Conservation (phyloP, 2,329 filamentous ascomycete genomes). For the Arthrobotrys pseudoclavata region DNA sequence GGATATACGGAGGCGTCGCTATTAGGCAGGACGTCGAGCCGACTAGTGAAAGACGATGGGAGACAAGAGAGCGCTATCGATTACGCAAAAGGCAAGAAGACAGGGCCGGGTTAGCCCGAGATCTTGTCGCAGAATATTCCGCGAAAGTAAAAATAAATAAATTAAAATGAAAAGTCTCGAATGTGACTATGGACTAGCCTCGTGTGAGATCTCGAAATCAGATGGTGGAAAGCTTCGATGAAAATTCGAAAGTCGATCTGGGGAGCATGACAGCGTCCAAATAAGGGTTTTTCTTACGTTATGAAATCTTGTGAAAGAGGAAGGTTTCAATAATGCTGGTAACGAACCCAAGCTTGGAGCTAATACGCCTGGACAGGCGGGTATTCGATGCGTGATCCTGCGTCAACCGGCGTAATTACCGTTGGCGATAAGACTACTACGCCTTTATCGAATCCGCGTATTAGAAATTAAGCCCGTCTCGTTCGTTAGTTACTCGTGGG, state of each 20-base stretch:
- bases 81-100: slow-evolving; percentile 48
- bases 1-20: slow-evolving; percentile 33
- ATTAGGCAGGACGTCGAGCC: slow-evolving; percentile 53
- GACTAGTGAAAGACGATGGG: slow-evolving; percentile 37
- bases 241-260: slow-evolving; percentile 52
- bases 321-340: slow-evolving; percentile 42
- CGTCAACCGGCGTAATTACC: slow-evolving; percentile 32
- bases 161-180: slow-evolving; percentile 1
- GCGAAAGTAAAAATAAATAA: not conserved
- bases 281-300: slow-evolving; percentile 60
- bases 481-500: slow-evolving; percentile 28
- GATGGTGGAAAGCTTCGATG: slow-evolving; percentile 41
- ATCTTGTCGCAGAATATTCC: slow-evolving; percentile 14
- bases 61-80: slow-evolving; percentile 51
- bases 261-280: slow-evolving; percentile 56
- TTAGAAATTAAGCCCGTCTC: slow-evolving; percentile 51
- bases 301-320: slow-evolving; percentile 53
- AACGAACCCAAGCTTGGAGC: slow-evolving; percentile 26
- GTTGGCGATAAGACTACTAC: slow-evolving; percentile 13
- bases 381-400: slow-evolving; percentile 22
- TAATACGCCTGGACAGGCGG: slow-evolving; percentile 31
- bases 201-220: slow-evolving; percentile 40
- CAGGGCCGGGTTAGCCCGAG: slow-evolving; percentile 35
- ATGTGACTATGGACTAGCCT: slow-evolving; percentile 5
- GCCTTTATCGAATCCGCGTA: slow-evolving; percentile 18